Conservation (phyloP, 805 yeast genomes). For the Teunomyces kruisii region DNA sequence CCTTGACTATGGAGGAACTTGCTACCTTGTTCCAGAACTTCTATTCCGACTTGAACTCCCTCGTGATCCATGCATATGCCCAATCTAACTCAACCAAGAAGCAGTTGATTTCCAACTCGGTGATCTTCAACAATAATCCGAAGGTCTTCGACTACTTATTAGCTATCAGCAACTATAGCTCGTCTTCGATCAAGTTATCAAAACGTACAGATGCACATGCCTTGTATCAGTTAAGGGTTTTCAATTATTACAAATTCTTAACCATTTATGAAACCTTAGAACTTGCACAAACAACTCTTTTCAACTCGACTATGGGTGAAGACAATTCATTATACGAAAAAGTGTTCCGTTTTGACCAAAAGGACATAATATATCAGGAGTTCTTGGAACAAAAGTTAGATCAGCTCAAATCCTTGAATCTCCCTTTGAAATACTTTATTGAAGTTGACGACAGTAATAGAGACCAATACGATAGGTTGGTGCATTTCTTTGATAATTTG, state of each 20-base stretch:
- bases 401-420: constrained; percentile 21
- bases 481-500: constrained; percentile 17
- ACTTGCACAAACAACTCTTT: constrained; percentile 30
- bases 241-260: constrained; percentile 41
- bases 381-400: constrained; percentile 34
- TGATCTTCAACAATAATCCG: constrained; percentile 28
- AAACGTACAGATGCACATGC: constrained; percentile 39
- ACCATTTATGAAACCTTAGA: constrained; percentile 34
- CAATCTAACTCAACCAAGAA: constrained; percentile 41
- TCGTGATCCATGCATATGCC: constrained; percentile 32
- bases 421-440: constrained; percentile 30
- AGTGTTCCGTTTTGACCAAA: constrained; percentile 38
- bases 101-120: constrained; percentile 31
- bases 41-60: constrained; percentile 38
- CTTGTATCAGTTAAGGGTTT: constrained; percentile 37
- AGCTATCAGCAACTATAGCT: constrained; percentile 41
- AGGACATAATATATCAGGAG: constrained; percentile 36
- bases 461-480: constrained; percentile 7
- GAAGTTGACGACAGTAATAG: constrained; percentile 17
- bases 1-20: constrained; percentile 36
- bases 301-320: constrained; percentile 28
- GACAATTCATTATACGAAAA: constrained; percentile 36
- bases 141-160: constrained; percentile 37
- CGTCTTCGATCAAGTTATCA: constrained; percentile 34
- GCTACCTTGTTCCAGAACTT: constrained; percentile 33